Evolutionary conservation across 768 basidiomycete genomes (phyloP), one percentile per base, ranked within the genome.

Genomic region (Xanthoconium stramineum): DNA sequence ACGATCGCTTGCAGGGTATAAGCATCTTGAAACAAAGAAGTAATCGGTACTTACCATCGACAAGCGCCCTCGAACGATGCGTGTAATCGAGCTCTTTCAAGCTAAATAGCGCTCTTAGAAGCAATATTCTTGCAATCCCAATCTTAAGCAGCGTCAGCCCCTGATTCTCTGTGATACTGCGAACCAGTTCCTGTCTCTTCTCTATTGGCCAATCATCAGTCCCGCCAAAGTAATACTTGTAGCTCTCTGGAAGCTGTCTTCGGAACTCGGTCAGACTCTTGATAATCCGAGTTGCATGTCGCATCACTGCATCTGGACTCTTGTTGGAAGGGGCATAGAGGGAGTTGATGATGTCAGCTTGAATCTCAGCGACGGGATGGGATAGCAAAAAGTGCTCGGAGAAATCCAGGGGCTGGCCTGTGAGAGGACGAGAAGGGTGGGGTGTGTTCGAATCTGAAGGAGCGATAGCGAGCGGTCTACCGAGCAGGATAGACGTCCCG

Each of bases 321-420:
- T 88, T 86, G 46, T 78, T 80, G n/a, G 84, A 83, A 2, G 91
- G 91, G 9, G 83, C 79, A 65, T 93, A 94, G 9, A 94, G 78
- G 11, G 89, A 89, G 67, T 89, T 90, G 75, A 93, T 89, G 57
- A 94, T 90, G 59, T 93, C 91, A 5, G 91, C 91, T 61, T 94
- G 91, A 55, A 94, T 90, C 60, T 90, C 88, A 24, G 85, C 85
- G 45, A 93, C 77, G 9, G 88, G 84, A 51, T 85, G 82, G 19
- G 88, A 90, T 28, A 85, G 75, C 51, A 87, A 78, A 67, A 92
- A 93, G 67, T 93, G 89, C 63, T 90, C 88, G 3, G 89, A 89
- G 61, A 87, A 83, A 48, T 88, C 83, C 29, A 55, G 49, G 9
- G 45, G 62, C 43, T 70, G 69, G 43, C 65, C 66, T 9, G 66